Conservation (phyloP, 2,329 filamentous ascomycete genomes). For the Diplodia scrobiculata region DNA sequence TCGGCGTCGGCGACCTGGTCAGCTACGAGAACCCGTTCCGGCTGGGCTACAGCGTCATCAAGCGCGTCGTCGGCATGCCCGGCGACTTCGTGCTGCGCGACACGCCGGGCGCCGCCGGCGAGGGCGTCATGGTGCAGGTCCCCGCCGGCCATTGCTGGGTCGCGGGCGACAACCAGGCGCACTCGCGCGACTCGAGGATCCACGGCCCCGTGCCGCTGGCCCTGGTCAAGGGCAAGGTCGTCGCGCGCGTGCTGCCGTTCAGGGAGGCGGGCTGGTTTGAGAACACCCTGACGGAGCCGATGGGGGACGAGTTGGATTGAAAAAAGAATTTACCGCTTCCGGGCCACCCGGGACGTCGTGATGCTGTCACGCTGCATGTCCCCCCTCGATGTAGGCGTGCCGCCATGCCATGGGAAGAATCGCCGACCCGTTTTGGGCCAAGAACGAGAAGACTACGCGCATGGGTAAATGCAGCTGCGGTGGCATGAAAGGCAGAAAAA, state of each 20-base stretch:
- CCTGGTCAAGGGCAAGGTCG: conserved; percentile 78
- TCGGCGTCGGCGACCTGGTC: conserved; percentile 81
- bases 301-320: conserved; percentile 6
- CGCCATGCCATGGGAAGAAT: not conserved
- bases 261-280: conserved; percentile 13
- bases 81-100: conserved; percentile 72
- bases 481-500: not conserved
- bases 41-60: conserved; percentile 64
- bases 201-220: conserved; percentile 86
- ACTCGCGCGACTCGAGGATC: conserved; percentile 80
- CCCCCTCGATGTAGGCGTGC: no score
- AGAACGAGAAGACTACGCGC: not conserved
- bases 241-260: conserved; percentile 42
- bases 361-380: not conserved
- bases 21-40: conserved; percentile 72
- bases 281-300: conserved; percentile 26
- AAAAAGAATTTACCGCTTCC: not conserved
- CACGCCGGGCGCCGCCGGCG: conserved; percentile 62
- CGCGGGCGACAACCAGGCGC: conserved; percentile 81
- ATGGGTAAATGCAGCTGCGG: no score
- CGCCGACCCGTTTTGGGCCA: not conserved
- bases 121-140: conserved; percentile 66
- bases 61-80: conserved; percentile 65
- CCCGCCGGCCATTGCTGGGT: conserved; percentile 92
- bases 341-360: not conserved